Evolutionary conservation across 2,329 filamentous ascomycete species (phyloP).

Genomic region (Xylariomycetidae sp.): DNA sequence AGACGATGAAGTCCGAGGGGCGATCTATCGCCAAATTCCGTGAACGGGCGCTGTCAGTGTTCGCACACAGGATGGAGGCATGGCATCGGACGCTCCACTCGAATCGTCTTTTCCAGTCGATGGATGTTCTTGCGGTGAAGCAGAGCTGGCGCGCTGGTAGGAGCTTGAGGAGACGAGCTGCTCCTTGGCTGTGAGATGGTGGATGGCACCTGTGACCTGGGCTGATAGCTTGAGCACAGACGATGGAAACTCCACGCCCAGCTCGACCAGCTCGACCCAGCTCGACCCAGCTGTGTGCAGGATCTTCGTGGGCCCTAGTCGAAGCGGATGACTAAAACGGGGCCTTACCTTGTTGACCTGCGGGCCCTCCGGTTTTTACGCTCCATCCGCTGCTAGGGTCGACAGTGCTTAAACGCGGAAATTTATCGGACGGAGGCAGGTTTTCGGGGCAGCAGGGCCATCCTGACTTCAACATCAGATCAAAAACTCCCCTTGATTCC

Average conservation of each 20-base stretch:
- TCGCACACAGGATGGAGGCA: no score
- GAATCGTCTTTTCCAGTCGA: no score
- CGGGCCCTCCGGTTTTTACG: conserved; percentile 18
- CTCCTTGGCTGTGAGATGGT: no score
- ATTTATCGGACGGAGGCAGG: conserved; percentile 4
- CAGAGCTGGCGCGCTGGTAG: conserved; percentile 11
- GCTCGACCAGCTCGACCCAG: no score
- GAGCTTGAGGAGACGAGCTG: no score
- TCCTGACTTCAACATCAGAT: conserved; percentile 1
- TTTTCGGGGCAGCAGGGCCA: not conserved
- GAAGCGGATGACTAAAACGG: conserved; percentile 12
- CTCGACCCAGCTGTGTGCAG: no score
- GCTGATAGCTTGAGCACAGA: conserved; percentile 17
- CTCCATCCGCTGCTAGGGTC: conserved; percentile 17
- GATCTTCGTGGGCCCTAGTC: conserved; percentile 13
- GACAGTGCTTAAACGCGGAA: conserved; percentile 4
- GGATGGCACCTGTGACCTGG: no score
- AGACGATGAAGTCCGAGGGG: no score
- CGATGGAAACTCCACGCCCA: conserved; percentile 17
- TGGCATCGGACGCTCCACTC: no score
- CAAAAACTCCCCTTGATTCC: not conserved
- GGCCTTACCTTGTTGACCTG: conserved; percentile 14
- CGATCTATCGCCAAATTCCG: no score
- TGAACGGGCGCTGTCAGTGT: no score
- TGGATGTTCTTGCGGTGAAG: conserved; percentile 22